Evolutionary conservation across 139 green algal genomes (phyloP).

Genomic region (Microglena sp.): DNA sequence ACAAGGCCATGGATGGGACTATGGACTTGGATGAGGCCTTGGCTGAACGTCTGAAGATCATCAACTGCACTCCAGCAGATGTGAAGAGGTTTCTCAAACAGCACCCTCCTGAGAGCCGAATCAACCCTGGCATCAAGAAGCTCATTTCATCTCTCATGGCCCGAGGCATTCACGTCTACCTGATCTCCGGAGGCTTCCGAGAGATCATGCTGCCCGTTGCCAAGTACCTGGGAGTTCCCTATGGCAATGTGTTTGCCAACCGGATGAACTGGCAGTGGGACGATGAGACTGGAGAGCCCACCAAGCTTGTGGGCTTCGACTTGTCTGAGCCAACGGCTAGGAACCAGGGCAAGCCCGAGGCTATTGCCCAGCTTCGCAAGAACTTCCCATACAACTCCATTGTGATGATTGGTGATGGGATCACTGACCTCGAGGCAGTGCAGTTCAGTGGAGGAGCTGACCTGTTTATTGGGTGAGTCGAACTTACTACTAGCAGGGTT

Average conservation of each 20-base stretch:
- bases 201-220: slow-evolving; percentile 25
- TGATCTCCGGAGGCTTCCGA: slow-evolving; percentile 62
- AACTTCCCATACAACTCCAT: slow-evolving; percentile 58
- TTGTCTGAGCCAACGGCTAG: slow-evolving; percentile 42
- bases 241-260: slow-evolving; percentile 62
- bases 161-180: slow-evolving; percentile 56
- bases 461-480: too few species aligned
- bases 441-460: too few species aligned
- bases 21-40: slow-evolving; percentile 43
- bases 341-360: slow-evolving; percentile 51
- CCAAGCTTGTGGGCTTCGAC: slow-evolving; percentile 59
- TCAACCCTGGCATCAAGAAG: slow-evolving; percentile 40
- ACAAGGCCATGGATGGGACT: slow-evolving; percentile 58
- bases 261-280: slow-evolving; percentile 52
- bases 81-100: slow-evolving; percentile 44
- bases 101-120: slow-evolving; percentile 38
- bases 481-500: too few species aligned
- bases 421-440: slow-evolving; percentile 54
- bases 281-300: slow-evolving; percentile 16
- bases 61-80: slow-evolving; percentile 43
- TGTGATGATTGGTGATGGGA: slow-evolving; percentile 61
- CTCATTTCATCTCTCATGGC: slow-evolving; percentile 49
- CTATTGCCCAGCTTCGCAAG: slow-evolving; percentile 39
- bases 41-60: slow-evolving; percentile 41
- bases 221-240: slow-evolving; percentile 45